Conservation (phyloP, 371 early-diverging fungal genomes). For the Rhizopus arrhizus region DNA sequence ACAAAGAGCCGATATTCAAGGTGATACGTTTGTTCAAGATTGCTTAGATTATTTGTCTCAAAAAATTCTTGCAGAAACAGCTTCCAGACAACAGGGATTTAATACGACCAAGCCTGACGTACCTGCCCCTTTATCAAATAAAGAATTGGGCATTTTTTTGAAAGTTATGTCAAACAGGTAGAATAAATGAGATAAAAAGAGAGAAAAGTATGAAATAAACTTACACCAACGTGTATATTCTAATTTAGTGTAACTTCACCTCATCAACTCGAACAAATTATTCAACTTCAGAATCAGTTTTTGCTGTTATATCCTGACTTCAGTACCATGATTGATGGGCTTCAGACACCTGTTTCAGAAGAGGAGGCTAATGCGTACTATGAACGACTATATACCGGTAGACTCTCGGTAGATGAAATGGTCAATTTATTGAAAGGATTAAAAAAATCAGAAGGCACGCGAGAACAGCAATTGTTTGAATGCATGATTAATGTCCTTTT, state of each 20-base stretch:
- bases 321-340: neutral
- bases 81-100: constrained; percentile 3
- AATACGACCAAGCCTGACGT: neutral
- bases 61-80: constrained; percentile 55
- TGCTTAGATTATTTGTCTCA: constrained; percentile 78
- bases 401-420: constrained; percentile 68
- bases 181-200: neutral
- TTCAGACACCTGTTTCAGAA: constrained; percentile 55
- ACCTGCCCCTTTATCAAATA: constrained; percentile 57
- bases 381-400: constrained; percentile 76
- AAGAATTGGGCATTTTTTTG: constrained; percentile 69
- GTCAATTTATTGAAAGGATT: constrained; percentile 73
- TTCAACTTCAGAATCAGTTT: neutral
- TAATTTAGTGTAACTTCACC: neutral
- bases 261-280: neutral
- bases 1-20: constrained; percentile 64
- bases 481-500: constrained; percentile 86
- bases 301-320: neutral
- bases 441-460: constrained; percentile 61
- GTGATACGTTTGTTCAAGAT: constrained; percentile 67
- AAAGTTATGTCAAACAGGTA: constrained; percentile 41
- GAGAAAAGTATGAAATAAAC: neutral
- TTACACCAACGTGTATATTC: neutral
- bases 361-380: constrained; percentile 77
- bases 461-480: constrained; percentile 76